phyloP scores from a whole-genome alignment of 106 monocot species.

The Amphibolis antarctica region DNA sequence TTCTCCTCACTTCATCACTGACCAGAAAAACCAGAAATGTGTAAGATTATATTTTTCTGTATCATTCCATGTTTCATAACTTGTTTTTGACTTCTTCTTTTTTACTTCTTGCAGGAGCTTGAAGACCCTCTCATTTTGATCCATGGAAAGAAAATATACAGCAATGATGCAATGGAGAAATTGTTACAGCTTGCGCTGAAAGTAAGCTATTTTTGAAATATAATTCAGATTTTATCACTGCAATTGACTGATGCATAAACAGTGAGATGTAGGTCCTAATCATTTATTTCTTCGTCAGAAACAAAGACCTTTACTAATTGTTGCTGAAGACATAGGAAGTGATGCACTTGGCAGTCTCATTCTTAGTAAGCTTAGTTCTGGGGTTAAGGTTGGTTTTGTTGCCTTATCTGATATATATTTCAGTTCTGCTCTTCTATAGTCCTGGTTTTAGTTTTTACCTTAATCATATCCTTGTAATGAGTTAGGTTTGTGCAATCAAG shows the following conservation, averaged over 20 bases:
- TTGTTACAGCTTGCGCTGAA: conserved; percentile 9
- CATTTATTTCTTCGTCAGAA: conserved; percentile 3
- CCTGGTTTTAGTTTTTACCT: neutral
- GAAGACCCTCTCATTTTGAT: conserved; percentile 14
- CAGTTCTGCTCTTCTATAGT: neutral
- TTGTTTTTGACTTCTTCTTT: neutral
- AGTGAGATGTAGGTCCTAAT: neutral
- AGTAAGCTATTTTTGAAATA: neutral
- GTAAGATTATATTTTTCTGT: neutral
- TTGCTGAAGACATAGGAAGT: conserved; percentile 12
- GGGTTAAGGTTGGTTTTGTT: conserved; percentile 8
- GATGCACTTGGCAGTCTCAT: conserved; percentile 14
- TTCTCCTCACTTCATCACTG: conserved; percentile 14
- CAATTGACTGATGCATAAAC: neutral
- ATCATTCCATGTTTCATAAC: neutral
- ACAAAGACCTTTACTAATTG: conserved; percentile 10
- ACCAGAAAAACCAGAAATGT: conserved; percentile 9
- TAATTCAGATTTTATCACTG: neutral
- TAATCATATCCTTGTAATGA: neutral
- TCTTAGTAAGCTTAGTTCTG: conserved; percentile 16
- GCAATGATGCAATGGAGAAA: conserved; percentile 10
- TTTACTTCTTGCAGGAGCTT: conserved; percentile 8
- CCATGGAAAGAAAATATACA: conserved; percentile 14
- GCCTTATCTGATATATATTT: neutral
- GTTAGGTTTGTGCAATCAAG: conserved; percentile 12